Base-by-base conservation (phyloP, 371 early-diverging fungal genomes). In the Saksenaea vasiformis region DNA sequence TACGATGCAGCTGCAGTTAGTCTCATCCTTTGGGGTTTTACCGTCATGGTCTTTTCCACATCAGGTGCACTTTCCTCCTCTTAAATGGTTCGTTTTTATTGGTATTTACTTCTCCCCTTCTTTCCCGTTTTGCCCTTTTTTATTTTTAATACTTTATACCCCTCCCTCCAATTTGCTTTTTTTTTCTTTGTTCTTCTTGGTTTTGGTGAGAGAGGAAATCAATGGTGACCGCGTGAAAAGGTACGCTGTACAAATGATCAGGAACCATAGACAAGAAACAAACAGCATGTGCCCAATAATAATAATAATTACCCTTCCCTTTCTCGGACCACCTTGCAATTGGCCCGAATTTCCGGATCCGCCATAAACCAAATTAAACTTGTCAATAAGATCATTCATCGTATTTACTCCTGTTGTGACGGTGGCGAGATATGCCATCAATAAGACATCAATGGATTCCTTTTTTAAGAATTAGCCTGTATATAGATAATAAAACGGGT, bases 401-500 rank as follows among this genome's bases (percentile, higher is more conserved):
- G 73, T 72, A 66, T 89, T 82, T 10, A 90, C 79, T 13, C 91
- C 91, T 69, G 93, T 93, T 11, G 95, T 93, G 54, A 95, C 83
- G 0, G 87, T 81, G 13, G 92, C 89, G 51, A 95, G 76, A 70
- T 92, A 90, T 11, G 90, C 79, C 19, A 86, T 89, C 54, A 95
- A 74, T 13, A 93, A 72, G 5, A 92, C 91, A 67, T 95, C 95
- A 60, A 89, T 89, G 77, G 88, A 88, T 76, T 93, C 93, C 92
- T 92, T 65, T 37, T 41, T n/a, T 39, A 44, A 7, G 41, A 43
- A 27, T 17, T 31, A 43, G 19, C 19, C 14, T 41, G 17, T 27
- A 22, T 37, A 28, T 43, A 47, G n/a, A 39, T 2, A 11, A 39
- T 39, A 39, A 11, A 2, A 54, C 74, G n/a, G n/a, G n/a, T n/a